Conservation (phyloP, 2,329 filamentous ascomycete species). For the Venturia oleaginea region DNA sequence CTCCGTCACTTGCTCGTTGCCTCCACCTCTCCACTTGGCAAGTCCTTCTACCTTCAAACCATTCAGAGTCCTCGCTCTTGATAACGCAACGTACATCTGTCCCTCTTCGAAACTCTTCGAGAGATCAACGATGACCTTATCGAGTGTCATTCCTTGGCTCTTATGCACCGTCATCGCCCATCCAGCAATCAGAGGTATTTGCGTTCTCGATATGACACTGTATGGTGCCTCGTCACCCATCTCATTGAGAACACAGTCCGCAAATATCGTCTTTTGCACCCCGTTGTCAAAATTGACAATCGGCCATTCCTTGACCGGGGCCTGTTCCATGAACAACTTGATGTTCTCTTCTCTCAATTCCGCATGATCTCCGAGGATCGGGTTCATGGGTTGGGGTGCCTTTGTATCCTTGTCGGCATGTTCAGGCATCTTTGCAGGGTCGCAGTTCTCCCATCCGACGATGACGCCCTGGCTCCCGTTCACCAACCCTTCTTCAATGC, state of each 20-base stretch:
- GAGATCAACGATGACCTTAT: slow-evolving; percentile 49
- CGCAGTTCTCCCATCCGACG: slow-evolving; percentile 31
- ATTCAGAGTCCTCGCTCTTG: slow-evolving; percentile 42
- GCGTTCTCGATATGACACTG: slow-evolving; percentile 45
- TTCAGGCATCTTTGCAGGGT: slow-evolving; percentile 24
- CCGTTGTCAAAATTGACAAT: slow-evolving; percentile 47
- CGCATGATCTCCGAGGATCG: slow-evolving; percentile 31
- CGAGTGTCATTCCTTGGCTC: slow-evolving; percentile 53
- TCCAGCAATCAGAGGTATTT: slow-evolving; percentile 50
- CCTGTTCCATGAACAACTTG: slow-evolving; percentile 29
- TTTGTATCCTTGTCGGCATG: slow-evolving; percentile 12
- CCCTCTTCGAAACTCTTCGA: slow-evolving; percentile 44
- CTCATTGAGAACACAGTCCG: slow-evolving; percentile 42
- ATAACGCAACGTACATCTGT: slow-evolving; percentile 56
- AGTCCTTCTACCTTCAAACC: slow-evolving; percentile 37
- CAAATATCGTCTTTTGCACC: slow-evolving; percentile 35
- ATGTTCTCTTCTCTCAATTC: slow-evolving; percentile 30
- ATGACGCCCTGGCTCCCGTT: slow-evolving; percentile 42
- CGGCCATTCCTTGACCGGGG: slow-evolving; percentile 33
- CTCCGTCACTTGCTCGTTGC: slow-evolving; percentile 26
- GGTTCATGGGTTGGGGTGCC: slow-evolving; percentile 13
- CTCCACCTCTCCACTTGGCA: slow-evolving; percentile 19
- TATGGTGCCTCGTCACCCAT: slow-evolving; percentile 37
- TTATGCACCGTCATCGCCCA: slow-evolving; percentile 60
- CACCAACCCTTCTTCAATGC: slow-evolving; percentile 32